Evolutionary conservation across 108 stramenopile species (phyloP).

Genomic region (Bacterosira constricta): DNA sequence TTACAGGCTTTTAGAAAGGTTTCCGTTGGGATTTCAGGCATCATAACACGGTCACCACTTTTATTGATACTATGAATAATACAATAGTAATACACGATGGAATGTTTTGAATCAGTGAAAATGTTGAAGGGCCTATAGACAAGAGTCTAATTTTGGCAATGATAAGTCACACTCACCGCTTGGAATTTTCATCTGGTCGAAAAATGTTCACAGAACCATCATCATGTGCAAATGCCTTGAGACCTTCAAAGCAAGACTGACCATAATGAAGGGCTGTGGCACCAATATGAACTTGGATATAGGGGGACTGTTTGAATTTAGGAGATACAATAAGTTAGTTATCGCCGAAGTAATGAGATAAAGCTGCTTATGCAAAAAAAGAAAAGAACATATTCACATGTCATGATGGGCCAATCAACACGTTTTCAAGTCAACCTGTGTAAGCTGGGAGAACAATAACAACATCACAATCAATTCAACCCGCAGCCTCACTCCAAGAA

Average conservation of each 20-base stretch:
- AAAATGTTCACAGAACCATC: constrained; percentile 95
- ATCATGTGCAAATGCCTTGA: constrained; percentile 95
- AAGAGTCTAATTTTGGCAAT: too few species aligned
- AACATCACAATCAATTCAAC: background rate
- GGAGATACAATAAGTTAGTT: too few species aligned
- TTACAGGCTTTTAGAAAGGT: constrained; percentile 93
- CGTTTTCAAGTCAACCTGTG: too few species aligned
- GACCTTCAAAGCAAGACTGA: constrained; percentile 97
- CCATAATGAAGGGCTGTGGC: constrained; percentile 98
- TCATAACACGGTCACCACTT: constrained; percentile 88
- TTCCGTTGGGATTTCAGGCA: constrained; percentile 87
- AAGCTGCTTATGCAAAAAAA: too few species aligned
- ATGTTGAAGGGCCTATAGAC: too few species aligned
- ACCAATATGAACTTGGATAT: constrained; percentile 93
- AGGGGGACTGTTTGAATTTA: too few species aligned
- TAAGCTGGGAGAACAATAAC: background rate
- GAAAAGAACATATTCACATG: too few species aligned
- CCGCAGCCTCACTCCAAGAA: background rate
- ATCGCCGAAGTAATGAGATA: too few species aligned
- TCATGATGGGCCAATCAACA: too few species aligned
- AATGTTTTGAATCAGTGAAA: background rate
- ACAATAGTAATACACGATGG: background rate
- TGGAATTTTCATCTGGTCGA: constrained; percentile 97
- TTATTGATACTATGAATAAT: constrained; percentile 21
- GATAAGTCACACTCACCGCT: constrained; percentile 46